A percentile compares a stretch with the other conserved stretches of the same genome.
Conservation (phyloP, 2,329 filamentous ascomycete species). For the Aspergillus neotritici region DNA sequence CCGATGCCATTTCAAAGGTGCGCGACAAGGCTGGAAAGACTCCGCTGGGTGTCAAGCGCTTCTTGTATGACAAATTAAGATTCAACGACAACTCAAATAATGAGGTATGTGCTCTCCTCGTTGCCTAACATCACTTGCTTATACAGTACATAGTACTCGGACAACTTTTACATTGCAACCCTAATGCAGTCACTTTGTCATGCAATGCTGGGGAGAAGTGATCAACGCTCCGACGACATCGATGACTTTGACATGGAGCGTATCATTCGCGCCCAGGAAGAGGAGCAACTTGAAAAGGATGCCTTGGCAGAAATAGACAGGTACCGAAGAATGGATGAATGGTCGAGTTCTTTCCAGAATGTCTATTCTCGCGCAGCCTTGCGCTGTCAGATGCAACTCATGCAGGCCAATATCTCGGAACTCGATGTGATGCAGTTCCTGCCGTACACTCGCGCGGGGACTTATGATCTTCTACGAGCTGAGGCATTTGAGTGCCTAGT, state of each 20-base stretch:
- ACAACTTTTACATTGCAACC: conserved; percentile 79
- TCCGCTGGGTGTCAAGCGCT: conserved; percentile 70
- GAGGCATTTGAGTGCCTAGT: conserved; percentile 55
- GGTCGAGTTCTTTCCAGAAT: conserved; percentile 61
- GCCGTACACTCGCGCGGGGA: conserved; percentile 56
- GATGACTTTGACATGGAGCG: conserved; percentile 43
- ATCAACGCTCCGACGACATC: conserved; percentile 37
- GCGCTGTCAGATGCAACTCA: conserved; percentile 53
- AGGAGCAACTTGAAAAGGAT: conserved; percentile 52
- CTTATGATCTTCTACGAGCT: conserved; percentile 55
- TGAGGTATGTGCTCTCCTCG: conserved; percentile 34
- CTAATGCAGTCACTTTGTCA: conserved; percentile 63
- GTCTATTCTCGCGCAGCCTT: conserved; percentile 58
- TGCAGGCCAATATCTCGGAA: conserved; percentile 49
- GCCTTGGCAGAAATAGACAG: conserved; percentile 58
- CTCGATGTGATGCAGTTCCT: conserved; percentile 53
- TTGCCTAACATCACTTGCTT: conserved; percentile 3
- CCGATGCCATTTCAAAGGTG: conserved; percentile 71
- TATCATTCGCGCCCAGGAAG: conserved; percentile 45
- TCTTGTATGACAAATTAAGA: conserved; percentile 81
- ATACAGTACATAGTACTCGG: conserved; percentile 58
- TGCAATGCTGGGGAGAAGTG: conserved; percentile 45
- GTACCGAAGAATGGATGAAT: conserved; percentile 60
- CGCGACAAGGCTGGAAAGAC: conserved; percentile 70
- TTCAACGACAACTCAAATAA: conserved; percentile 96